These are phyloP conservation scores for Calamus simplicifolius DNA, from an alignment of 176 grass and related monocot genomes.

Conservation along the genomic window DNA sequence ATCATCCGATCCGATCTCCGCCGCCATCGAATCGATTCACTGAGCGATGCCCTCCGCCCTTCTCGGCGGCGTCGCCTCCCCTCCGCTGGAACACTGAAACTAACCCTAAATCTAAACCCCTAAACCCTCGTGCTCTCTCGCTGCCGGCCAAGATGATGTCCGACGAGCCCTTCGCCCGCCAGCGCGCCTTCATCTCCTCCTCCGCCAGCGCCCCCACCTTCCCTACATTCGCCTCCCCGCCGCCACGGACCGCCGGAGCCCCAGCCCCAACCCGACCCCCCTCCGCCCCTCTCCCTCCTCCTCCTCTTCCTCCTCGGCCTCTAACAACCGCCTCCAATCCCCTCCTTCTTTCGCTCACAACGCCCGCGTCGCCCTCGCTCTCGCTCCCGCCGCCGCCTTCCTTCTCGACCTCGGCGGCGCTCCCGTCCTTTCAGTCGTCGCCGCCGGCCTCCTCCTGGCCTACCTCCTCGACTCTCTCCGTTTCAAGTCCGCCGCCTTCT, in stretches of 20 bases:
- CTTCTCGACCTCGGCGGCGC: conserved; percentile 81
- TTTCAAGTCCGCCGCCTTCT: conserved; percentile 58
- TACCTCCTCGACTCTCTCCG: conserved; percentile 78
- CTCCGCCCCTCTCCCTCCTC: conserved; percentile 29
- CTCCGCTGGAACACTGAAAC: conserved; percentile 3
- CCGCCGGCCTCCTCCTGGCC: conserved; percentile 54
- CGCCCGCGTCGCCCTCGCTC: conserved; percentile 49
- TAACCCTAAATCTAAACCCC: conserved; percentile 32
- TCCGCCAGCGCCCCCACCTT: conserved; percentile 49
- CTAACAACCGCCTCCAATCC: conserved; percentile 25
- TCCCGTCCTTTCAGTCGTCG: conserved; percentile 65
- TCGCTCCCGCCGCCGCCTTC: conserved; percentile 68
- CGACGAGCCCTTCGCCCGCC: conserved; percentile 42
- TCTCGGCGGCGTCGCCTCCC: conserved; percentile 4
- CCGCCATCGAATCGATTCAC: too few species aligned
- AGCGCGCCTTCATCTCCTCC: conserved; percentile 65
- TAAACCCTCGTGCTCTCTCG: conserved; percentile 16
- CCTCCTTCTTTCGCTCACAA: conserved; percentile 58
- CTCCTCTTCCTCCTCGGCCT: conserved; percentile 3
- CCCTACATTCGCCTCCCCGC: conserved; percentile 40
- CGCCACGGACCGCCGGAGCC: conserved; percentile 39
- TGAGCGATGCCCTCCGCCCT: conserved; percentile 1
- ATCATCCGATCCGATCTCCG: too few species aligned
- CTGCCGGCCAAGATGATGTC: conserved; percentile 42
- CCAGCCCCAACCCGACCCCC: conserved; percentile 46